phyloP scores from a whole-genome alignment of 2,329 filamentous ascomycete genomes.

The Cladophialophora exuberans region DNA sequence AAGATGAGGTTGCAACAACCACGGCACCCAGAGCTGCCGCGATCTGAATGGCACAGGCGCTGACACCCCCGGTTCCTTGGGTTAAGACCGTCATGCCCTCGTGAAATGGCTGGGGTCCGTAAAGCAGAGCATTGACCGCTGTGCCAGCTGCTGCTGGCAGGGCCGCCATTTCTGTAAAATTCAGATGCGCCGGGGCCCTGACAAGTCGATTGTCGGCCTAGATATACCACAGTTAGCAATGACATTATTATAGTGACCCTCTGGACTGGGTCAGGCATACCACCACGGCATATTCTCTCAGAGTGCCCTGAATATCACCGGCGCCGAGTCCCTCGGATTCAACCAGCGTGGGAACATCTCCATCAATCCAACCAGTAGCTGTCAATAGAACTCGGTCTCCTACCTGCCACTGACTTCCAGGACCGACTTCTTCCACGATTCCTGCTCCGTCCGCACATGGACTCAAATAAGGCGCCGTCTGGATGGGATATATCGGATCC shows the following conservation, averaged over 20 bases:
- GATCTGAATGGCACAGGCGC: slow-evolving; percentile 28
- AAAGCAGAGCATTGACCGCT: slow-evolving; percentile 54
- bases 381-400: slow-evolving; percentile 12
- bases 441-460: slow-evolving; percentile 45
- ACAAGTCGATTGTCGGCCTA: slow-evolving; percentile 41
- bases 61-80: slow-evolving; percentile 23
- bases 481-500: slow-evolving; percentile 15
- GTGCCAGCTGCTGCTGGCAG: slow-evolving; percentile 53
- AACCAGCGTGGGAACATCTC: slow-evolving; percentile 4
- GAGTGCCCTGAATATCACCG: slow-evolving; percentile 9
- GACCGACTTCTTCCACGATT: slow-evolving; percentile 39
- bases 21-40: slow-evolving; percentile 51
- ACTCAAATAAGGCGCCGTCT: slow-evolving; percentile 33
- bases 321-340: slow-evolving; percentile 12
- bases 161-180: slow-evolving; percentile 43
- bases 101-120: slow-evolving; percentile 47
- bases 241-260: neutral
- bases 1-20: slow-evolving; percentile 56
- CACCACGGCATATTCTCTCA: slow-evolving; percentile 15
- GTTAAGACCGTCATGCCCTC: slow-evolving; percentile 46
- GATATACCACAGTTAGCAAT: neutral
- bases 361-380: slow-evolving; percentile 6
- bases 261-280: neutral
- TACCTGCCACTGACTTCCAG: slow-evolving; percentile 10
- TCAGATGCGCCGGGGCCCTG: slow-evolving; percentile 44